Conservation (phyloP, 495 filamentous ascomycete species). For the Pseudotulostoma volvatum region DNA sequence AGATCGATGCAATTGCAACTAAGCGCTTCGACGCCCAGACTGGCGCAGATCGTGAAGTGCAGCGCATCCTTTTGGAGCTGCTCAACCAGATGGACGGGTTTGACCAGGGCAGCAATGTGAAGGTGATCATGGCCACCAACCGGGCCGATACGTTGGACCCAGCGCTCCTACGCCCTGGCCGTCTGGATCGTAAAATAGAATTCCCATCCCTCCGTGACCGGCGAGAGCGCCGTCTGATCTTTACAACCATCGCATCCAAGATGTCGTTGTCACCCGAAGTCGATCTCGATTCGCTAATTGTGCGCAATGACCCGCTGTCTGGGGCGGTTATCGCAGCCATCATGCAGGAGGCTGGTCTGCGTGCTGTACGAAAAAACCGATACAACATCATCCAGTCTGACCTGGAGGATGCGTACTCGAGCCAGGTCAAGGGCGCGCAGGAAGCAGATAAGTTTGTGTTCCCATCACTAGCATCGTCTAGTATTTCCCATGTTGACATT, state of each 20-base stretch:
- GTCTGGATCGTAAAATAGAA: slow-evolving; percentile 95
- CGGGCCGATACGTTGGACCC: slow-evolving; percentile 93
- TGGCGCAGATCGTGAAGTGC: slow-evolving; percentile 91
- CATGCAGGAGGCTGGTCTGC: slow-evolving; percentile 95
- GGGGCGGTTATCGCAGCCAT: slow-evolving; percentile 95
- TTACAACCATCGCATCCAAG: slow-evolving; percentile 85
- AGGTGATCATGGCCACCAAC: slow-evolving; percentile 99
- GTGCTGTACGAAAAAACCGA: slow-evolving; percentile 91
- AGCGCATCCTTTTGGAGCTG: slow-evolving; percentile 90
- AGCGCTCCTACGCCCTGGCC: slow-evolving; percentile 80
- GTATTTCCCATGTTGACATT: slow-evolving; percentile 8
- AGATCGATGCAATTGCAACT: slow-evolving; percentile 96
- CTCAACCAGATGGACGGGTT: slow-evolving; percentile 99
- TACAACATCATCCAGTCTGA: slow-evolving; percentile 98
- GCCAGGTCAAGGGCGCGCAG: slow-evolving; percentile 78
- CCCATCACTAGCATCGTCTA: background rate
- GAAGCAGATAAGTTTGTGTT: slow-evolving; percentile 43
- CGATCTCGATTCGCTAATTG: slow-evolving; percentile 86
- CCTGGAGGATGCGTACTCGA: slow-evolving; percentile 87
- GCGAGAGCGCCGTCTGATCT: slow-evolving; percentile 87
- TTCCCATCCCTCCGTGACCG: slow-evolving; percentile 85
- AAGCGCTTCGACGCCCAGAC: slow-evolving; percentile 98
- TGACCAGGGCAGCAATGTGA: slow-evolving; percentile 95
- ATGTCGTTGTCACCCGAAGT: slow-evolving; percentile 96
- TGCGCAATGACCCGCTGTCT: slow-evolving; percentile 86